Conservation (phyloP, 164 flowering plant species). For the Houttuynia cordata region DNA sequence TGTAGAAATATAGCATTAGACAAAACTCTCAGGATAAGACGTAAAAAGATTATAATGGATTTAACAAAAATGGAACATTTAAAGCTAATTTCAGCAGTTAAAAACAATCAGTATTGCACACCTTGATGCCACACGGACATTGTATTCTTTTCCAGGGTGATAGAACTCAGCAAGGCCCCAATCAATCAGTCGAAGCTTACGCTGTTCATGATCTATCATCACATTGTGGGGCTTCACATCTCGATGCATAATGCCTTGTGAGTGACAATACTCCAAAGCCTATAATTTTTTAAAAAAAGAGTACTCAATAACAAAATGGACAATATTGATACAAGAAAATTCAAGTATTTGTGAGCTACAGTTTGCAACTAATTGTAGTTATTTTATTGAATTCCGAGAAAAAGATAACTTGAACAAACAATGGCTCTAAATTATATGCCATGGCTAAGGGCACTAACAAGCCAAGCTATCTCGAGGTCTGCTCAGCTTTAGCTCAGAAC, state of each 20-base stretch:
- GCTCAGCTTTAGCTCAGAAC: background rate
- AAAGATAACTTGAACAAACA: too few relatives aligned
- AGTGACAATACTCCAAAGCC: slow-evolving; percentile 98
- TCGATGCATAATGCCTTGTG: slow-evolving; percentile 97
- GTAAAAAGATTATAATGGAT: background rate
- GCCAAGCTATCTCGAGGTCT: background rate
- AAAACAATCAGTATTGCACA: slow-evolving; percentile 11
- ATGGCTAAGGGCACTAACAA: background rate
- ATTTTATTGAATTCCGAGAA: background rate
- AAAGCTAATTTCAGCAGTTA: background rate
- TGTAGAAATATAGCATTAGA: background rate
- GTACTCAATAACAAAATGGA: background rate
- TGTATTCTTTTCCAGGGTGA: slow-evolving; percentile 94
- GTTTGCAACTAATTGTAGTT: too few relatives aligned
- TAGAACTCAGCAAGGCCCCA: slow-evolving; percentile 99
- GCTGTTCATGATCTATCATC: slow-evolving; percentile 96
- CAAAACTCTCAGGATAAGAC: background rate
- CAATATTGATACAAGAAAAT: background rate
- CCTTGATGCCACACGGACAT: slow-evolving; percentile 99
- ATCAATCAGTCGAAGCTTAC: slow-evolving; percentile 95
- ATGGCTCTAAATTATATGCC: background rate
- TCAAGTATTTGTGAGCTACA: too few relatives aligned
- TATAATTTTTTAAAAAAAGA: slow-evolving; percentile 12
- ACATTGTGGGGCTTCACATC: slow-evolving; percentile 99
- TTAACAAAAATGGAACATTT: too few relatives aligned